phyloP scores from a whole-genome alignment of 2,329 filamentous ascomycete genomes.

The Tricladium varicosporioides region DNA sequence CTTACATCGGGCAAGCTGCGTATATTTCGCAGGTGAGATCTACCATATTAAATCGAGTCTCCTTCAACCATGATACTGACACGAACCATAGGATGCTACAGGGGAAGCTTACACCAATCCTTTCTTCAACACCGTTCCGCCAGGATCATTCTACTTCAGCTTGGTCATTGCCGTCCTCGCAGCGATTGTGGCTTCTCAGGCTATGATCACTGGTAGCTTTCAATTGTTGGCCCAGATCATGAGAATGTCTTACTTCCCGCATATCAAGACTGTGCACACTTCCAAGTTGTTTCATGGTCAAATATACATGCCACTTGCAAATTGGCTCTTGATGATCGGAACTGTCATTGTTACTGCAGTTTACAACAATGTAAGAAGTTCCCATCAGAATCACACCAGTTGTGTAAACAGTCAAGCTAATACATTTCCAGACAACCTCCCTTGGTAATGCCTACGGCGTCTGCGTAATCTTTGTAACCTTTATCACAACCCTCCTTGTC shows the following conservation, averaged over 20 bases:
- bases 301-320: constrained; percentile 72
- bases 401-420: constrained; percentile 5
- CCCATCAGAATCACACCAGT: not conserved
- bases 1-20: constrained; percentile 63
- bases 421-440: constrained; percentile 51
- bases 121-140: constrained; percentile 69
- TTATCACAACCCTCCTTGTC: constrained; percentile 75
- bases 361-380: constrained; percentile 60
- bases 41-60: no score
- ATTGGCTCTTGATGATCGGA: constrained; percentile 75
- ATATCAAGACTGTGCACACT: constrained; percentile 71
- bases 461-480: constrained; percentile 77
- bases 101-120: constrained; percentile 66
- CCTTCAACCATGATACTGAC: not conserved
- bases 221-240: constrained; percentile 69
- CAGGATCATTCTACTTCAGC: constrained; percentile 65
- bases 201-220: constrained; percentile 75
- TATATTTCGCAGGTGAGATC: constrained; percentile 52
- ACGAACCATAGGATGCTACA: constrained; percentile 38
- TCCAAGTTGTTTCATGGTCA: constrained; percentile 70
- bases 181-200: constrained; percentile 74
- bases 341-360: constrained; percentile 72
- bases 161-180: constrained; percentile 68
- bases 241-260: constrained; percentile 68
- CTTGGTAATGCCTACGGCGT: constrained; percentile 76